Percentiles rank a stretch among this genome's conserved stretches.
Evolutionary conservation across 345 rosid species (phyloP).

Genomic region (Camelina laxa): DNA sequence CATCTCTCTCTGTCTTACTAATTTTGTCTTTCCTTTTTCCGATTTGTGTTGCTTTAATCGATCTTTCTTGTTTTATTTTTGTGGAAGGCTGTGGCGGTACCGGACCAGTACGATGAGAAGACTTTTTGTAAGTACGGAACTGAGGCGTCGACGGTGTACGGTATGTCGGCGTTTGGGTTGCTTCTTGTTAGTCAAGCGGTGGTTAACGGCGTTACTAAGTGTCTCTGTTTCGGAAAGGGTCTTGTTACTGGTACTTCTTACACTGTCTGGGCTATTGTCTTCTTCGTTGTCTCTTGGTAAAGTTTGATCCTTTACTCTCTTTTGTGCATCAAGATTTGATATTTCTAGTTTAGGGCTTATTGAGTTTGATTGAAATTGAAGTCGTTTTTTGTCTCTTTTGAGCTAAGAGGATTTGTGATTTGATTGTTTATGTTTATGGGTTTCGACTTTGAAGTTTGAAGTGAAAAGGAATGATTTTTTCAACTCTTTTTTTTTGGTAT

Average conservation of each 20-base stretch:
- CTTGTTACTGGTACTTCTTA: slow-evolving; percentile 67
- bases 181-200: slow-evolving; percentile 72
- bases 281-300: slow-evolving; percentile 92
- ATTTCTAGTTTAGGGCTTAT: neutral
- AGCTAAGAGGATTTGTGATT: neutral
- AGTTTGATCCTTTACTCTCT: slow-evolving; percentile 24
- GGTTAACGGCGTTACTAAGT: slow-evolving; percentile 76
- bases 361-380: slow-evolving; percentile 5
- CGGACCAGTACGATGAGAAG: slow-evolving; percentile 80
- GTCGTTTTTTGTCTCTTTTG: neutral
- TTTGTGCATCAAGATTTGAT: neutral
- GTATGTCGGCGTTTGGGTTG: slow-evolving; percentile 76
- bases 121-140: slow-evolving; percentile 76
- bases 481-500: neutral
- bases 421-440: slow-evolving; percentile 1
- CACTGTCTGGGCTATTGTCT: slow-evolving; percentile 65
- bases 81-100: slow-evolving; percentile 60
- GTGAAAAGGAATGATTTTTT: neutral
- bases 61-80: neutral
- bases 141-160: slow-evolving; percentile 85
- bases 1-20: slow-evolving; percentile 1
- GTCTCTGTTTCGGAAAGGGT: slow-evolving; percentile 90
- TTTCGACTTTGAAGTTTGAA: neutral
- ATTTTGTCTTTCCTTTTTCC: neutral
- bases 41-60: neutral